Conservation (phyloP, 306 rosid species). For the Ziziphus jujuba region DNA sequence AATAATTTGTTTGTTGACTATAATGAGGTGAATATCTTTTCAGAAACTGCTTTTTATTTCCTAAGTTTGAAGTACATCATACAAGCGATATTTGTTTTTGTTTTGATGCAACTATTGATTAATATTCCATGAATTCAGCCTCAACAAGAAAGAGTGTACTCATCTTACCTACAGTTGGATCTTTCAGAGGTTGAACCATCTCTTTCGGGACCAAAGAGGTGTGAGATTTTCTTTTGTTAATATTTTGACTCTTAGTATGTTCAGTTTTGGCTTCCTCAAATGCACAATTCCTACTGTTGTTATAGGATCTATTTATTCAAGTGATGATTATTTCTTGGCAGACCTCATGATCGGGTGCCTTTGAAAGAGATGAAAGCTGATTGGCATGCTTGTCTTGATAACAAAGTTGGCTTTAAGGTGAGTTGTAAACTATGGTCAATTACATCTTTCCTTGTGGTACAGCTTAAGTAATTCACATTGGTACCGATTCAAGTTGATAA, state of each 20-base stretch:
- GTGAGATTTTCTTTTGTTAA: background rate
- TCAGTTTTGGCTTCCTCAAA: slow-evolving; percentile 17
- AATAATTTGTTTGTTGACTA: slow-evolving; percentile 93
- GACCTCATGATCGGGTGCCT: slow-evolving; percentile 91
- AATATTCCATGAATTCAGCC: slow-evolving; percentile 52
- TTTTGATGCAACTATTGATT: slow-evolving; percentile 32
- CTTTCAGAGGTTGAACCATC: slow-evolving; percentile 84
- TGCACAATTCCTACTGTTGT: slow-evolving; percentile 2
- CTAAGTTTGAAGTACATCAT: background rate
- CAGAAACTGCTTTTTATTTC: background rate
- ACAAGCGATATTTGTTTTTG: background rate
- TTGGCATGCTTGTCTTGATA: slow-evolving; percentile 92
- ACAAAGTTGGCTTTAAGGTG: slow-evolving; percentile 95
- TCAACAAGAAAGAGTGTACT: slow-evolving; percentile 83
- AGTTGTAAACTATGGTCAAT: slow-evolving; percentile 23
- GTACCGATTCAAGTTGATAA: background rate
- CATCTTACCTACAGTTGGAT: slow-evolving; percentile 84
- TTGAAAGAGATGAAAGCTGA: slow-evolving; percentile 89
- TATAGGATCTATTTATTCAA: slow-evolving; percentile 3
- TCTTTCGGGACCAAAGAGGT: slow-evolving; percentile 97
- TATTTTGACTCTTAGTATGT: slow-evolving; percentile 1
- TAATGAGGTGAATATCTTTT: slow-evolving; percentile 55
- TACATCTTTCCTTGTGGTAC: background rate
- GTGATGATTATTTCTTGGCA: slow-evolving; percentile 19
- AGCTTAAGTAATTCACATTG: background rate